These are phyloP conservation scores for Blastobotrys illinoisensis DNA, from an alignment of 1,139 yeast species.

Conservation along the genomic window DNA sequence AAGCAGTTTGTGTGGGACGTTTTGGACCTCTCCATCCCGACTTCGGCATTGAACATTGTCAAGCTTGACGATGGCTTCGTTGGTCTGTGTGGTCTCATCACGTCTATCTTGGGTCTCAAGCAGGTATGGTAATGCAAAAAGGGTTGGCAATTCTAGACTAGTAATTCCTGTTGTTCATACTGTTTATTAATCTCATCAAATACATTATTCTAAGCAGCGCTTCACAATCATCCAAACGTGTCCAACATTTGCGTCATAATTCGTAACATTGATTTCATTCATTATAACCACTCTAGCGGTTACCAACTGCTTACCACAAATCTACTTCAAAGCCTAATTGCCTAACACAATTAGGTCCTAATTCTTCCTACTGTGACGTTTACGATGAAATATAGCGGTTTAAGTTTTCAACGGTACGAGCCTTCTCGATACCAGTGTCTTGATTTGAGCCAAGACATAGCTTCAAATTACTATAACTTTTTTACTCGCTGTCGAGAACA, in stretches of 20 bases:
- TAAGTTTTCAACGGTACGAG: constrained; percentile 8
- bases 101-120: constrained; percentile 71
- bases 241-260: too few species aligned
- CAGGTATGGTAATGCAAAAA: constrained; percentile 60
- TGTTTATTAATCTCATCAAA: too few species aligned
- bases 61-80: constrained; percentile 68
- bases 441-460: constrained; percentile 15
- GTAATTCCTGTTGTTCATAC: too few species aligned
- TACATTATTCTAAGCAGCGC: too few species aligned
- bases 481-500: neutral
- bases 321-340: neutral
- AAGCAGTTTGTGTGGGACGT: constrained; percentile 75
- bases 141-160: too few species aligned
- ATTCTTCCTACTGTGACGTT: neutral
- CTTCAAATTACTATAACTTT: constrained; percentile 1
- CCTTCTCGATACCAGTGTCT: constrained; percentile 13
- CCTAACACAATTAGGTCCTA: neutral
- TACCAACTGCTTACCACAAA: too few species aligned
- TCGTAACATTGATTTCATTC: too few species aligned
- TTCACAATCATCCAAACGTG: too few species aligned
- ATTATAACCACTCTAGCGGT: too few species aligned
- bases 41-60: constrained; percentile 59
- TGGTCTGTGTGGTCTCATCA: constrained; percentile 80
- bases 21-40: constrained; percentile 71
- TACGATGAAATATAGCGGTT: neutral